phyloP scores from a whole-genome alignment of 805 yeast genomes.

The Kodamaea leandrae region DNA sequence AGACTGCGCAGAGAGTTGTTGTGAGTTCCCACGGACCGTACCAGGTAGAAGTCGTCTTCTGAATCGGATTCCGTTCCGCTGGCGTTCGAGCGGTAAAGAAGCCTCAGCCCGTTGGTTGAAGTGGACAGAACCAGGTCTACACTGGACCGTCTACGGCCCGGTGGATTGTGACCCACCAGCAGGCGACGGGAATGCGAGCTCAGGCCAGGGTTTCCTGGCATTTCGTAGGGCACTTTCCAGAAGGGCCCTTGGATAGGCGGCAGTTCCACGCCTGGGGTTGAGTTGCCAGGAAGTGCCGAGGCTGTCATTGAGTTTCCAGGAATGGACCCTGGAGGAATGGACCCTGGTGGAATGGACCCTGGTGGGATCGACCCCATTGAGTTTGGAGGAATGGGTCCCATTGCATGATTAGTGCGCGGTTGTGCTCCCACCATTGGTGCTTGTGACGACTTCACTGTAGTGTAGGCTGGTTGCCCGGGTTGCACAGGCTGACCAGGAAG shows the following conservation, averaged over 20 bases:
- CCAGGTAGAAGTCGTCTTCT: conserved; percentile 35
- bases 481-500: neutral
- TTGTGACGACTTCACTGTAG: neutral
- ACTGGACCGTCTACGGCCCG: conserved; percentile 39
- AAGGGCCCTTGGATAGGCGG: conserved; percentile 44
- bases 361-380: neutral
- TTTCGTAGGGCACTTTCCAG: conserved; percentile 63
- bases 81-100: conserved; percentile 26
- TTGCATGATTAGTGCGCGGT: neutral
- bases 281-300: neutral
- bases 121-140: conserved; percentile 51
- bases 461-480: neutral
- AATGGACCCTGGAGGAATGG: neutral
- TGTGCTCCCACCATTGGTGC: neutral
- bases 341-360: neutral
- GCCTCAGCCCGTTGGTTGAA: conserved; percentile 37
- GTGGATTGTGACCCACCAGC: conserved; percentile 14
- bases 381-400: neutral
- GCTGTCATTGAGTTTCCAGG: neutral
- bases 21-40: conserved; percentile 19
- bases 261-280: neutral
- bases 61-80: conserved; percentile 29
- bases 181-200: conserved; percentile 12
- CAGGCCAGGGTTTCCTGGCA: conserved; percentile 33
- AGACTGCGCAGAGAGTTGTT: conserved; percentile 5